Base-by-base conservation (phyloP, 2,329 filamentous ascomycete genomes). In the Monilinia fructigena region DNA sequence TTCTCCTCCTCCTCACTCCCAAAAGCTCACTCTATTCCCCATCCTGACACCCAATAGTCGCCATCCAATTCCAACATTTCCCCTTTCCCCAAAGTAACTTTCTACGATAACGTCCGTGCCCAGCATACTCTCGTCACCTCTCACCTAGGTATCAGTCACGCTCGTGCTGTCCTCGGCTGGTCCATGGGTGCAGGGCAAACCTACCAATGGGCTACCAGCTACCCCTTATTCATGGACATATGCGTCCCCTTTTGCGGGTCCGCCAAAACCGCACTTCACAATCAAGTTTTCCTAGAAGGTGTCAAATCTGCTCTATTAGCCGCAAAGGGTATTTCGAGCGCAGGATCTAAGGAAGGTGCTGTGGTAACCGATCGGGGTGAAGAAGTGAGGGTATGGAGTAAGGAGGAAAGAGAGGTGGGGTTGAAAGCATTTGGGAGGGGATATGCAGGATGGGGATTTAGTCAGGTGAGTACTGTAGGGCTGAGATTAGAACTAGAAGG, bases 381-480 rank as follows among this genome's bases (percentile, higher is more conserved):
- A 18, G 76, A 79, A 52, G 77, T 80, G 68, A 75, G 80, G 16
- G 72, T 75, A 0, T 89, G 87, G 82, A 82, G 79, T 2, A 76
- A 78, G 0, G 80, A 84, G 61, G 83, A 89, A 69, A 83, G 76
- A 58, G 78, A 80, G 20, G 78, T 80, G 26, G 87, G 85, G 0
- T 74, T 94, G 52, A 92, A 89, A 73, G 90, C 91, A 0, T 84
- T 94, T 66, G 89, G 84, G 0, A 82, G 89, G 55, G 90, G 87
- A 0, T 95, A 95, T 76, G 90, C 91, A 1, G 91, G 90, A 0
- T 95, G 87, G 90, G 91, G 91, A 0, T 90, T 94, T 72, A 90
- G 86, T 62, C 90, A 93, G 73, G 83, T 66, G 23, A 47, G 55
- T 63, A 7, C n/a, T 14, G 14, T 28, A 23, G 0, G n/a, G 48